Base-by-base conservation (phyloP, 2,329 filamentous ascomycete genomes). In the Tolypocladium tropicale region DNA sequence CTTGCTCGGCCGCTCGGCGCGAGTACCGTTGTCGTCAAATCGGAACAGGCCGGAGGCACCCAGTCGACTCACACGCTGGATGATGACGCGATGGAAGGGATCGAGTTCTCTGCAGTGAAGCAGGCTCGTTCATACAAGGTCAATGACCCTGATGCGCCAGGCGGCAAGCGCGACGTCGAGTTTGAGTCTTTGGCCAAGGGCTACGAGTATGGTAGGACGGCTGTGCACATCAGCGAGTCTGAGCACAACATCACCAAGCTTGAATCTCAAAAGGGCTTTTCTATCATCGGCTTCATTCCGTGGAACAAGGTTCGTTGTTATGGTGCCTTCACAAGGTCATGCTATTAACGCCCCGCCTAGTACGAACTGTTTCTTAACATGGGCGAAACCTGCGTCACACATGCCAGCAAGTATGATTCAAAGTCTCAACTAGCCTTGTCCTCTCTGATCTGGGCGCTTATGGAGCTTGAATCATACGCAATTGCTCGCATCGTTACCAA, bases 161-260 rank as follows among this genome's bases (percentile, higher is more conserved):
- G 89, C 18, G 88, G 89, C 14, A 95, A 93, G 72, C 80, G 79
- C 55, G 90, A 96, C 54, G 85, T 99, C 30, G 83, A 88, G 32
- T 84, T 84, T 57, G 91, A 95, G 16, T 83, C 90, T 18, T 78
- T 99, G 39, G 90, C 90, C n/a, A 95, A 91, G 68, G 94, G 94
- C 0, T 99, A 93, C 65, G 86, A 90, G 65, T 99, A 99, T 68
- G 94, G 94, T 50, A 82, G 91, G 56, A 96, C 93, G 0, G 90
- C 89, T 2, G 93, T 99, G 1, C 86, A 88, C 62, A 96, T 99
- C 62, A 89, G 84, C 61, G 86, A 92, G 63, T 88, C 88, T 0
- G 93, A 99, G 64, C 81, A 87, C 68, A 90, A 92, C 62, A 84
- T 96, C 56, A 95, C 90, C n/a, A 91, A 88, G 61, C 78, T 96